Percentiles rank a stretch among this genome's conserved stretches.
Evolutionary conservation across 2,329 filamentous ascomycete species (phyloP).

Genomic region (Alternaria sp.): DNA sequence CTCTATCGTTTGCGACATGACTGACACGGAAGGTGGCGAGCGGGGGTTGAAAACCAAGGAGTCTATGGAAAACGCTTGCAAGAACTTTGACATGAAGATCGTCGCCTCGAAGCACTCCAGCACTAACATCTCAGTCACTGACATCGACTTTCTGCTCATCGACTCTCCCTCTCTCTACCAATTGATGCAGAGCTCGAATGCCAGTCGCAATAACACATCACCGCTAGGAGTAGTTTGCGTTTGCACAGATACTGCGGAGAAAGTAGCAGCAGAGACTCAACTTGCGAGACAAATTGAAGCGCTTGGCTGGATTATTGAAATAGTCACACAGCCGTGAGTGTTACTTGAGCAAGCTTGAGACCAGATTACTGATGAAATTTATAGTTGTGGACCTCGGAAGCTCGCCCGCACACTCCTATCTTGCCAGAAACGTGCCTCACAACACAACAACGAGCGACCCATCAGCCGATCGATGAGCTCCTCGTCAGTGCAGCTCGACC

Average conservation of each 20-base stretch:
- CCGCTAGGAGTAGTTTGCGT: constrained; percentile 35
- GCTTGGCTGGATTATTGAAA: constrained; percentile 34
- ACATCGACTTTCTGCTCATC: constrained; percentile 34
- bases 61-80: constrained; percentile 33
- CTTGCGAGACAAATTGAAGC: constrained; percentile 29
- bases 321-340: constrained; percentile 37
- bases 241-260: constrained; percentile 37
- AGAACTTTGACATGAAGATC: constrained; percentile 32
- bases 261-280: constrained; percentile 27
- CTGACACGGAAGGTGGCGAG: constrained; percentile 24
- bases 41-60: constrained; percentile 34
- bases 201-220: constrained; percentile 17
- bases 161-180: constrained; percentile 33
- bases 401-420: constrained; percentile 31
- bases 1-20: constrained; percentile 29
- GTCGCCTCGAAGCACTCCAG: constrained; percentile 11
- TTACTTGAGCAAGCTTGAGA: neutral
- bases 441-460: constrained; percentile 19
- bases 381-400: constrained; percentile 37
- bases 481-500: constrained; percentile 2
- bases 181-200: constrained; percentile 23
- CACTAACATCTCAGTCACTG: constrained; percentile 14
- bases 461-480: constrained; percentile 26
- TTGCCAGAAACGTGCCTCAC: constrained; percentile 26
- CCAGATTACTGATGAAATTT: neutral